A percentile compares a stretch with the other conserved stretches of the same genome.
phyloP scores from a whole-genome alignment of 2,329 filamentous ascomycete genomes.

The Dothistroma septosporum region DNA sequence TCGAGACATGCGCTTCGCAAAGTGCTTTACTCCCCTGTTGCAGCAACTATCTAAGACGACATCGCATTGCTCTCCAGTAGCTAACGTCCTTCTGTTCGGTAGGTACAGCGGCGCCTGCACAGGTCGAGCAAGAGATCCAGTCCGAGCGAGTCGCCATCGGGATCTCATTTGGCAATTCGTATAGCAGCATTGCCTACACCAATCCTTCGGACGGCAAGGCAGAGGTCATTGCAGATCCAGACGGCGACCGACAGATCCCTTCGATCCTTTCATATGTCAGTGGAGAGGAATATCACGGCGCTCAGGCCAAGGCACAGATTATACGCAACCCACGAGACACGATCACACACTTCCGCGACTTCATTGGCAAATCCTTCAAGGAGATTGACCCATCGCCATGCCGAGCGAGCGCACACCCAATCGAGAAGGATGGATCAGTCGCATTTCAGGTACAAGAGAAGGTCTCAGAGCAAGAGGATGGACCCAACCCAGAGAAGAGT shows the following conservation, averaged over 20 bases:
- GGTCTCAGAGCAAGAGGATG: conserved; percentile 45
- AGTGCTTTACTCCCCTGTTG: no score
- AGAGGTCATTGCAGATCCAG: conserved; percentile 98
- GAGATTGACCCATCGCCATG: conserved; percentile 93
- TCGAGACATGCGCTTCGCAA: no score
- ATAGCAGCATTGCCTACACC: conserved; percentile 94
- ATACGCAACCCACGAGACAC: conserved; percentile 92
- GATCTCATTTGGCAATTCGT: conserved; percentile 96
- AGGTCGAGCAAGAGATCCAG: conserved; percentile 43
- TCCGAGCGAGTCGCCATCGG: conserved; percentile 64
- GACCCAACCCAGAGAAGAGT: conserved; percentile 50
- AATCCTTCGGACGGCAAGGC: conserved; percentile 76
- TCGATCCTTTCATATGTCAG: conserved; percentile 90
- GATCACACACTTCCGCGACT: conserved; percentile 92
- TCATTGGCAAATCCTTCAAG: conserved; percentile 88
- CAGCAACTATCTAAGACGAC: no score
- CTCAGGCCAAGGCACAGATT: conserved; percentile 90
- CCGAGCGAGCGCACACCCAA: conserved; percentile 87
- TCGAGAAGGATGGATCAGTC: conserved; percentile 64
- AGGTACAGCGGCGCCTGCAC: conserved; percentile 45
- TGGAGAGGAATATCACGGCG: conserved; percentile 93
- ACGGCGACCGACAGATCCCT: conserved; percentile 97
- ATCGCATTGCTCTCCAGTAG: no score
- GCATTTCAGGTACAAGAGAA: conserved; percentile 77
- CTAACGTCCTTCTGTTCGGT: no score